Base-by-base conservation (phyloP, 176 grass and related monocot genomes). In the Musa troglodytarum region DNA sequence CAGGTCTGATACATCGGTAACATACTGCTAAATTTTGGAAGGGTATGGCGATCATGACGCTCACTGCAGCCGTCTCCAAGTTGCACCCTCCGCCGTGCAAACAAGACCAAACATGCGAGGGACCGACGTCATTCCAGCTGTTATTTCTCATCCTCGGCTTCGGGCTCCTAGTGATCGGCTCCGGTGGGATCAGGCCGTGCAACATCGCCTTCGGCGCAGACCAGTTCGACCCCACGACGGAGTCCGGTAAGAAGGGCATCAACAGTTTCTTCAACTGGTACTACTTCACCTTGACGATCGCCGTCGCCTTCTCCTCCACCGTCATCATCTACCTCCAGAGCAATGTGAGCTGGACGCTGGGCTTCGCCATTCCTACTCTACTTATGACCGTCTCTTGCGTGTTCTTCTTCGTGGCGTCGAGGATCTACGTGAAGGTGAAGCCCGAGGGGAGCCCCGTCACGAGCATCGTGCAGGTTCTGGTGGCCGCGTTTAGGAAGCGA, bases 261-360 rank as follows among this genome's bases (percentile, higher is more conserved):
- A 91, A 94, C 88, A 99, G 96, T 76, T 99, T 99, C 88, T 99
- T 99, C 83, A 99, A 95, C 88, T 99, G 96, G 96, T 99, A 99
- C 80, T 99, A 99, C 88, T 99, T 99, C 86, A 89, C 91, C 72
- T 91, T 99, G 78, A 99, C 96, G 11, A 67, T 84, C 1, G 91
- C 96, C 20, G 93, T 99, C 82, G 83, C 91, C 69, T 50, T 99
- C 53, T 94, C 91, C 20, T 85, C 91, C 52, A 99, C 96, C 14
- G 76, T 99, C 59, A 99, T 99, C 86, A 95, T 99, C 86, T 99
- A 99, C 86, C 82, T 99, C 22, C 96, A 99, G 96, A 99, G 88
- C 87, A 85, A 85, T 55, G 81, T 99, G 12, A 95, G 85, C 88
- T 99, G 96, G 96, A 50, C 86, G 1, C 81, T 95, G 57, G 96